Conservation (phyloP, 164 flowering plant species). For the Sedum album region DNA sequence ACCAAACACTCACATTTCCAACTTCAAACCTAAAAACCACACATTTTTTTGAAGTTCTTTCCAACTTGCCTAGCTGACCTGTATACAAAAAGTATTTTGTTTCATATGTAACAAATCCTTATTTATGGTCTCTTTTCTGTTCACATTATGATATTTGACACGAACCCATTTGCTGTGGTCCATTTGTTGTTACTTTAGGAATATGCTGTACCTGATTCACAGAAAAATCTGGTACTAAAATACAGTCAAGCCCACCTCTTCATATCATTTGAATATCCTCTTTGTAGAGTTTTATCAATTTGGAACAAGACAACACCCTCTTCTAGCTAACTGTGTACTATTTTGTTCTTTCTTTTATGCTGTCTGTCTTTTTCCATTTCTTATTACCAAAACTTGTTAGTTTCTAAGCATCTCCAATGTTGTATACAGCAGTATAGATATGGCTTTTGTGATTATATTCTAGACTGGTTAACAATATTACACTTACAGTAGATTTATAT, state of each 20-base stretch:
- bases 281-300: not conserved
- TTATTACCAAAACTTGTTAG: no score
- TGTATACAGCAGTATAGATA: not conserved
- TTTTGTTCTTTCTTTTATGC: not conserved
- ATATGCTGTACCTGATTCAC: not conserved
- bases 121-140: not conserved
- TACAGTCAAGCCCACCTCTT: not conserved
- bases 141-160: not conserved
- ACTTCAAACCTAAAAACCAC: no score
- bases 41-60: no score
- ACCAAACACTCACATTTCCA: not conserved
- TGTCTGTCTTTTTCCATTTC: not conserved
- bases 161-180: constrained; percentile 2
- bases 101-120: constrained; percentile 1
- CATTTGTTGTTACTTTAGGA: not conserved
- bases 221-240: not conserved
- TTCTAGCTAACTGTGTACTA: not conserved
- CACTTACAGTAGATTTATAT: not conserved
- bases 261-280: not conserved
- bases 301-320: not conserved
- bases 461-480: not conserved
- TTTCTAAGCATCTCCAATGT: not conserved
- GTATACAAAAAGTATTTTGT: not conserved
- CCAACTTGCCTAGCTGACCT: no score
- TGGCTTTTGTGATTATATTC: not conserved